Evolutionary conservation across 106 monocot species (phyloP).

Genomic region (Cymbidium sinense): DNA sequence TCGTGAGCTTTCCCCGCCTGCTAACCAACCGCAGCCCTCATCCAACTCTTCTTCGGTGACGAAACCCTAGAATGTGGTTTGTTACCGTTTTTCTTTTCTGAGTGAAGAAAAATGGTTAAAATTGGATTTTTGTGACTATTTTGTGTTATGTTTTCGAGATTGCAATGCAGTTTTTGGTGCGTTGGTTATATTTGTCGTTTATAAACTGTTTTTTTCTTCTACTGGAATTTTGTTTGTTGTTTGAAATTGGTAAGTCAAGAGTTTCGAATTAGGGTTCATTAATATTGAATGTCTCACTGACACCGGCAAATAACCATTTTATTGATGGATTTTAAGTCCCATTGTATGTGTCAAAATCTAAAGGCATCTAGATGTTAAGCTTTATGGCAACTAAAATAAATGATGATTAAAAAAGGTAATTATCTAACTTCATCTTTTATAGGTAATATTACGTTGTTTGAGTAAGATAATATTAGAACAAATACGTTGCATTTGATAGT

Average conservation of each 20-base stretch:
- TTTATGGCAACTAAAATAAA: too few relatives aligned
- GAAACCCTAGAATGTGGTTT: neutral
- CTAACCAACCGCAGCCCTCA: slow-evolving; percentile 1
- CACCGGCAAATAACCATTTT: neutral
- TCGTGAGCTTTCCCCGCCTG: slow-evolving; percentile 52
- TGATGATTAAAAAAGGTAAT: too few relatives aligned
- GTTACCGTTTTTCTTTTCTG: neutral
- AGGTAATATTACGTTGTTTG: too few relatives aligned
- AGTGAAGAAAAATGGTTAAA: neutral
- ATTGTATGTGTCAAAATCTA: too few relatives aligned
- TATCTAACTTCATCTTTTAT: too few relatives aligned
- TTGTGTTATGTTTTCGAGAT: neutral
- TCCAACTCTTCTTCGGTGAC: neutral
- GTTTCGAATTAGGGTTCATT: neutral
- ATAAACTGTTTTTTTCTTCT: neutral
- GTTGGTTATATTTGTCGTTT: neutral
- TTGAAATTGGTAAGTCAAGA: neutral
- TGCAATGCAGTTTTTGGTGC: neutral
- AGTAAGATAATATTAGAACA: too few relatives aligned
- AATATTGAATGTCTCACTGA: neutral
- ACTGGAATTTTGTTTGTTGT: neutral
- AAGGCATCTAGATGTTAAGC: too few relatives aligned
- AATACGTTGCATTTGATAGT: too few relatives aligned
- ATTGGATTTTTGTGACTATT: neutral
- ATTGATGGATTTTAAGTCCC: too few relatives aligned